Base-by-base conservation (phyloP, 768 basidiomycete genomes). In the Auricularia heimuer region DNA sequence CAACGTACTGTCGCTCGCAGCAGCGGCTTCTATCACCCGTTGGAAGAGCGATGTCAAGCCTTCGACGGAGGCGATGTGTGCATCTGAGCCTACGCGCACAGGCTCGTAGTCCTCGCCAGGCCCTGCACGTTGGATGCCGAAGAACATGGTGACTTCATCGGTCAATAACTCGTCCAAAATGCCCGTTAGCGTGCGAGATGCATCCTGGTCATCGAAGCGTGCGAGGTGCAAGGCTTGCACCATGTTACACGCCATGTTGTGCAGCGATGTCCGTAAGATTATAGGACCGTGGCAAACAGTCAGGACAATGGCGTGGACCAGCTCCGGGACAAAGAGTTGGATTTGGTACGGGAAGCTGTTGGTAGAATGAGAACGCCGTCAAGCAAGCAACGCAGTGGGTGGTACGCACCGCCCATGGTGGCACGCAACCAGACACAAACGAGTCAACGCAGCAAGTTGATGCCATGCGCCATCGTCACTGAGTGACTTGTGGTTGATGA, bases 251-350 rank as follows among this genome's bases (percentile, higher is more conserved):
- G 92, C 76, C 44, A 90, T 82, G 10, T 89, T 92, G 71, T 91
- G 92, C 45, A 92, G 83, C 3, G 90, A 88, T 67, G 88, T 89
- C 24, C 94, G 85, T 58, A 94, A 84, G 14, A 86, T 75, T 0
- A 85, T 75, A 7, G 89, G 83, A 10, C 94, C 94, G 45, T 85
- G 85, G 11, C 85, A 89, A 4, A 88, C 84, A 1, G 89, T 78
- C 24, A 95, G 78, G 7, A 87, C 86, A 67, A 92, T 84, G 42
- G 92, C 78, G 73, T 97, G 92, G 54, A 87, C 78, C 37, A 91
- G 78, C 72, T 97, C 94, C 0, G 94, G 89, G 3, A 94, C 82
- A 71, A 87, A 94, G 36, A 94, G 78, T 68, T 92, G 89, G 62
- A 83, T 85, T 67, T 87, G 56, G 34, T 60, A 60, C 6, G 56